These are phyloP conservation scores for Candida tropicalis DNA, from an alignment of 1,139 yeast genomes.

Conservation along the genomic window DNA sequence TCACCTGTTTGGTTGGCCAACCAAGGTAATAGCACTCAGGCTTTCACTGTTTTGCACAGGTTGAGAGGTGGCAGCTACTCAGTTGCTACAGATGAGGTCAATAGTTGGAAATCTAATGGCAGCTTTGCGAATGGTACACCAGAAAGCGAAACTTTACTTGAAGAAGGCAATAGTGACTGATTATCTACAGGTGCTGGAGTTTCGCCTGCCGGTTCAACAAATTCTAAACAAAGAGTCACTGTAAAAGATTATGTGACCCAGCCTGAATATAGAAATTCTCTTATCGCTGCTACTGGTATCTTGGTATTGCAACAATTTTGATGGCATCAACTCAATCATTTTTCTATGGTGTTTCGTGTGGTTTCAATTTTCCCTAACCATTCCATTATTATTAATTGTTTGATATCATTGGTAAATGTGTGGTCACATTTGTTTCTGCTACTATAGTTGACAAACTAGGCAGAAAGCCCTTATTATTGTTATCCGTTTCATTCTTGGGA, in stretches of 20 bases:
- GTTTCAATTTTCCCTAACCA: slow-evolving; percentile 67
- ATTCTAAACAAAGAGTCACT: slow-evolving; percentile 22
- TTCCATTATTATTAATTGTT: slow-evolving; percentile 71
- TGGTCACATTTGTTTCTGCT: slow-evolving; percentile 73
- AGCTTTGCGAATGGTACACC: slow-evolving; percentile 9
- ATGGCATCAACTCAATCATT: slow-evolving; percentile 89
- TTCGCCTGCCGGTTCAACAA: not conserved
- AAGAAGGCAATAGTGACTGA: slow-evolving; percentile 20
- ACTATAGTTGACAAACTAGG: slow-evolving; percentile 74
- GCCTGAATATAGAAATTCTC: slow-evolving; percentile 56
- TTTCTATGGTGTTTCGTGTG: slow-evolving; percentile 92
- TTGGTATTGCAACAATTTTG: slow-evolving; percentile 88
- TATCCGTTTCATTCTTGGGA: slow-evolving; percentile 74
- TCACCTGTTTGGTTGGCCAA: slow-evolving; percentile 80
- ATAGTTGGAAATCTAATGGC: slow-evolving; percentile 32
- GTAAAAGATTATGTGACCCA: slow-evolving; percentile 50
- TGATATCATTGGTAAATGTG: slow-evolving; percentile 74
- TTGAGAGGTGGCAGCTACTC: slow-evolving; percentile 47
- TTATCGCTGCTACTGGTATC: slow-evolving; percentile 68
- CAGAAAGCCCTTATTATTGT: slow-evolving; percentile 67
- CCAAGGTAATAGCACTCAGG: slow-evolving; percentile 35
- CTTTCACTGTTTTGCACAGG: slow-evolving; percentile 38
- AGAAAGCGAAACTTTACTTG: slow-evolving; percentile 16
- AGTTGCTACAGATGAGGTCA: slow-evolving; percentile 39
- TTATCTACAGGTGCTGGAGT: slow-evolving; percentile 2